phyloP scores from a whole-genome alignment of 2,329 filamentous ascomycete genomes.

The Cladophialophora immunda region DNA sequence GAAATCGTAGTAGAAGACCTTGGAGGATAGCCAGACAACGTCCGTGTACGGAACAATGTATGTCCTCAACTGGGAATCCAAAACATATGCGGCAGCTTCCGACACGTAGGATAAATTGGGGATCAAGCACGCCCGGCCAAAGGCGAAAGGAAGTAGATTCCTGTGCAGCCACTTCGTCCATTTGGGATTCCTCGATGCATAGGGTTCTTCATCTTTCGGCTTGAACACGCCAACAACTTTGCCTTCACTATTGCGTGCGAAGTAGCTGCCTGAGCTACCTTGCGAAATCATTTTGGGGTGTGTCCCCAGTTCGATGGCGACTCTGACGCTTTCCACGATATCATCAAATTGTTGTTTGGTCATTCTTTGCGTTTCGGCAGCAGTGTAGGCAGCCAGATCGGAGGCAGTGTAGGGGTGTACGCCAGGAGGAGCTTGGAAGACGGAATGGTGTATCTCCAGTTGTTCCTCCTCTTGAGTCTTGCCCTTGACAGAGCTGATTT shows the following conservation, averaged over 20 bases:
- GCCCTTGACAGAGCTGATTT: conserved; percentile 79
- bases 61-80: conserved; percentile 88
- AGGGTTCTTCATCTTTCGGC: conserved; percentile 98
- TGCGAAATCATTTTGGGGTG: conserved; percentile 97
- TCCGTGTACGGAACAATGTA: conserved; percentile 96
- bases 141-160: conserved; percentile 96
- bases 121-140: conserved; percentile 93
- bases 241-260: conserved; percentile 87
- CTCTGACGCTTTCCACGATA: conserved; percentile 86
- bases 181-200: conserved; percentile 95
- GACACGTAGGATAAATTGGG: conserved; percentile 98
- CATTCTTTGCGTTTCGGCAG: conserved; percentile 69
- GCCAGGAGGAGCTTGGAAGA: conserved; percentile 92
- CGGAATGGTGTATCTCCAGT: conserved; percentile 95
- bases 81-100: conserved; percentile 94
- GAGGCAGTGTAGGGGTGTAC: conserved; percentile 81
- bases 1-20: conserved; percentile 97
- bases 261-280: conserved; percentile 97
- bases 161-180: conserved; percentile 99
- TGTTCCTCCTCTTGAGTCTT: conserved; percentile 81
- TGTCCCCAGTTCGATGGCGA: conserved; percentile 87
- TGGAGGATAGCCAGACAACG: conserved; percentile 91
- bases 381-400: conserved; percentile 66
- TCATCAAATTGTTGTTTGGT: conserved; percentile 84
- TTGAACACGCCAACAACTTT: conserved; percentile 99